phyloP scores from a whole-genome alignment of 2,329 filamentous ascomycete genomes.

The Aspergillus quadricinctus region DNA sequence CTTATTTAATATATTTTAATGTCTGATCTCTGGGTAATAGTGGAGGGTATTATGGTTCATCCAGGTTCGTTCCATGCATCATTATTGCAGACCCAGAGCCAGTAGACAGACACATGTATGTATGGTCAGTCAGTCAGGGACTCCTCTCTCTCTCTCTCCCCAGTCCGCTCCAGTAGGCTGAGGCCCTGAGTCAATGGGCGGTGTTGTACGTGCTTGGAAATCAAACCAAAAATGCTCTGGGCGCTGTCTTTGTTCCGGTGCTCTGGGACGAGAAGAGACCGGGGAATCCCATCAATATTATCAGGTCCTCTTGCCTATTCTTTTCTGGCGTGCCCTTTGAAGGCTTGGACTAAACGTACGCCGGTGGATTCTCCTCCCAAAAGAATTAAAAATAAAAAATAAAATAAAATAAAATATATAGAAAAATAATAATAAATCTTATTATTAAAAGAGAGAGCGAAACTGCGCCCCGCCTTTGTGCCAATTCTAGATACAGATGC shows the following conservation, averaged over 20 bases:
- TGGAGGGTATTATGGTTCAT: conserved; percentile 2
- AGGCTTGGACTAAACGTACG: neutral
- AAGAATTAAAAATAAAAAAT: neutral
- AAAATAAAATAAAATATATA: neutral
- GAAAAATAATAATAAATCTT: neutral
- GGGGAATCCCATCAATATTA: conserved; percentile 14
- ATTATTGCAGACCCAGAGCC: neutral
- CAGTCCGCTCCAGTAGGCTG: conserved; percentile 15
- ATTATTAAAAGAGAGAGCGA: neutral
- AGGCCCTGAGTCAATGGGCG: conserved; percentile 14
- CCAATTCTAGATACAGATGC: conserved; percentile 13
- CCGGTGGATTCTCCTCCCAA: neutral
- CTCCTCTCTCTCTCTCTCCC: conserved; percentile 4
- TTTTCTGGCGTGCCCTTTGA: neutral
- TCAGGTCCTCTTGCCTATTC: conserved; percentile 7
- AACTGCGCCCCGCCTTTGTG: conserved; percentile 18
- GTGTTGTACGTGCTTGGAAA: neutral
- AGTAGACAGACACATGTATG: neutral
- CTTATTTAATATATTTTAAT: neutral
- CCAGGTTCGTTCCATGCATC: neutral
- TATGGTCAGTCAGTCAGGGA: neutral
- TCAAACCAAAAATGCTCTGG: neutral
- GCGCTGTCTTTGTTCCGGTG: conserved; percentile 16
- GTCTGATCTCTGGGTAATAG: conserved; percentile 3
- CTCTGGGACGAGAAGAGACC: conserved; percentile 17